Conservation (phyloP, 202 grass and related monocot genomes). For the Panicum virgatum region DNA sequence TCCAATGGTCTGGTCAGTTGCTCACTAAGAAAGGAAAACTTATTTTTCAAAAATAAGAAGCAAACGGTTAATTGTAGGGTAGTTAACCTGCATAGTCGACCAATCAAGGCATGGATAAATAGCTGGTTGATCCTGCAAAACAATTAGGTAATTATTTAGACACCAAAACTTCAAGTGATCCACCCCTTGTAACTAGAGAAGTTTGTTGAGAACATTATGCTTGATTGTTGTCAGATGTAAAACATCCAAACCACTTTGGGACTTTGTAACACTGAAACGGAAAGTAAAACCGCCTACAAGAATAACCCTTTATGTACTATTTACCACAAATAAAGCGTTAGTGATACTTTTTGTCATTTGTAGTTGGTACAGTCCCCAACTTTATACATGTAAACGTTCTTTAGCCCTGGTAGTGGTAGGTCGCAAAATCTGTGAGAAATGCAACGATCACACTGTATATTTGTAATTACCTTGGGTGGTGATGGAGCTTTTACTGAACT, state of each 20-base stretch:
- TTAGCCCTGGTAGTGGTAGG: neutral
- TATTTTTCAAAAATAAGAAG: neutral
- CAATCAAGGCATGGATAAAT: constrained; percentile 48
- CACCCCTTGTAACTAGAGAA: neutral
- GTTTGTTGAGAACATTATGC: neutral
- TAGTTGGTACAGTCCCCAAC: neutral
- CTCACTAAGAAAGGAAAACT: neutral
- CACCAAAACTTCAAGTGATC: neutral
- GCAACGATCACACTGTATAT: neutral
- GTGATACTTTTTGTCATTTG: neutral
- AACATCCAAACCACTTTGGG: neutral
- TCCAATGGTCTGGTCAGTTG: neutral
- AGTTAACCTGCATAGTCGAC: constrained; percentile 41
- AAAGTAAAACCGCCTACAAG: neutral
- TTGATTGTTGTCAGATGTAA: neutral
- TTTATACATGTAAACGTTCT: neutral
- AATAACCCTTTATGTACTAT: neutral
- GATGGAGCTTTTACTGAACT: constrained; percentile 37
- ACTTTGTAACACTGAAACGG: neutral
- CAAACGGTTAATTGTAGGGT: neutral
- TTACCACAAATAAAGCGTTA: neutral
- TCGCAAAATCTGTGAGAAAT: neutral
- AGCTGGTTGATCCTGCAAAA: constrained; percentile 50
- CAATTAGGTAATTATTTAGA: constrained; percentile 22
- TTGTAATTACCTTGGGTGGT: constrained; percentile 37